Evolutionary conservation across 83 land plant species (phyloP), one percentile per base, ranked within the genome.

Genomic region (Isoetes engelmannii): DNA sequence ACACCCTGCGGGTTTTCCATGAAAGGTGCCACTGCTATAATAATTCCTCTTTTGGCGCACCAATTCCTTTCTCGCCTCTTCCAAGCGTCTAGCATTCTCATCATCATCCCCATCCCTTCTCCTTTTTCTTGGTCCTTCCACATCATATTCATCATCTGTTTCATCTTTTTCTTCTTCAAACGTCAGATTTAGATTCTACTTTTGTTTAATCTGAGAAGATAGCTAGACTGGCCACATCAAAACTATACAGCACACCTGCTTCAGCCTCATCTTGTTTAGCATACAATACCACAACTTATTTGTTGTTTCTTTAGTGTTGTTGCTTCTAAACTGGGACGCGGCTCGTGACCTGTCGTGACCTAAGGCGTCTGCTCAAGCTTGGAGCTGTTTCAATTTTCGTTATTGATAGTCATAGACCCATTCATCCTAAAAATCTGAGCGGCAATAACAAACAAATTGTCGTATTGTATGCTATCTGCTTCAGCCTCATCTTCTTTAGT

Each of bases 371-470:
- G 50, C 53, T 13, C 53, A 8, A 13, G 10, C 53, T 13, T 13
- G 8, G 53, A 8, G 10, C 53, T 13, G 8, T 8, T 13, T 13
- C 53, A 8, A 8, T 50, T 50, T 50, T 92, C 69, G 89, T 92
- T 10, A 83, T 92, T 44, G 98, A 92, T 65, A 92, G 98, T 70
- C 98, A 92, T 65, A 72, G 95, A 4, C 98, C 98, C 4, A 89
- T 92, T 49, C 98, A 92, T 62, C 69, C 89, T 65, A 96, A 85
- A 63, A 92, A 92, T 64, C 67, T 89, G 64, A 84, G 93, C 48
- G 78, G 72, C 17, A 54, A 70, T 69, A 92, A 92, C 72, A 74
- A 77, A 8, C 53, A 8, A 8, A 50, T 50, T 8, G 8, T 50
- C 8, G 15, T 21, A 21, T 58, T 15, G 12, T 58, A 7, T n/a